Conservation (phyloP, 257 asterid species). For the Solanum appendiculatum region DNA sequence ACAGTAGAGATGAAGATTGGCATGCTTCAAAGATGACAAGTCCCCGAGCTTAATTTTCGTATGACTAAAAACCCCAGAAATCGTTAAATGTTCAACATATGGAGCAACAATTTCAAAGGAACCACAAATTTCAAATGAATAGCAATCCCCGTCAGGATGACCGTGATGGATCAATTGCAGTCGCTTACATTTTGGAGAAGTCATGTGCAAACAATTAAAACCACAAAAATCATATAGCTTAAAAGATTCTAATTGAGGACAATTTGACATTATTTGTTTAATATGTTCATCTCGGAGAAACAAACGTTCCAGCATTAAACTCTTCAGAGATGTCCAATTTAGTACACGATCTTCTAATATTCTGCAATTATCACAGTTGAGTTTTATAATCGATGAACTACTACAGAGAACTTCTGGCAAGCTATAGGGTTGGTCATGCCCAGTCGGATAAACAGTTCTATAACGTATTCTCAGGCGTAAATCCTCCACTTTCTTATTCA, state of each 20-base stretch:
- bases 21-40: background rate
- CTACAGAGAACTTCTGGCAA: background rate
- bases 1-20: background rate
- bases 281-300: background rate
- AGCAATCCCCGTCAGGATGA: background rate
- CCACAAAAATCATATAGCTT: background rate
- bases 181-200: background rate
- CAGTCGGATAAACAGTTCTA: background rate
- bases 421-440: background rate
- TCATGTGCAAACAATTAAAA: background rate
- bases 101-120: too few relatives aligned
- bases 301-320: background rate
- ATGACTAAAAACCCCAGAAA: background rate
- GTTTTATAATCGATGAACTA: background rate
- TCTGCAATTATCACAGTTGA: background rate
- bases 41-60: background rate
- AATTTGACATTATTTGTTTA: background rate
- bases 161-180: background rate
- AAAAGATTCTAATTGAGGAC: background rate
- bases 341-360: background rate
- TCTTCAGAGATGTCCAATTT: background rate
- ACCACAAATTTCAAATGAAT: background rate
- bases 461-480: too few relatives aligned
- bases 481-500: background rate
- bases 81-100: background rate